phyloP scores from a whole-genome alignment of 2,329 filamentous ascomycete genomes.

The Penicillium rolfsii region DNA sequence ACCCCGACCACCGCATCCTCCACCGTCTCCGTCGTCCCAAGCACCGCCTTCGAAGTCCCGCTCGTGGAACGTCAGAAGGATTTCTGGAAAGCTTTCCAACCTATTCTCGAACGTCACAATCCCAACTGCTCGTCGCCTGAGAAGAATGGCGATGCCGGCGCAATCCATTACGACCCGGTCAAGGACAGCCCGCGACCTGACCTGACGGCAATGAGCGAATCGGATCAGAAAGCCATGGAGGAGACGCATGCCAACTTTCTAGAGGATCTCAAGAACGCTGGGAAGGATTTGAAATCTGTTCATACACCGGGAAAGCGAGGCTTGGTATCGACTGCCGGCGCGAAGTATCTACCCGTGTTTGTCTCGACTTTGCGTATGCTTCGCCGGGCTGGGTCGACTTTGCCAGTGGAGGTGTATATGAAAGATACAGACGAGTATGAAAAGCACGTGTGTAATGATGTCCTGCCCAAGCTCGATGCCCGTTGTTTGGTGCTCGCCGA shows the following conservation, averaged over 20 bases:
- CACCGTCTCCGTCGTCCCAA: constrained; percentile 36
- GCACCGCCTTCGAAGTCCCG: constrained; percentile 40
- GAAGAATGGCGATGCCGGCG: constrained; percentile 29
- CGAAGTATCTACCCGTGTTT: constrained; percentile 54
- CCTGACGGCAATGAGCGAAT: constrained; percentile 40
- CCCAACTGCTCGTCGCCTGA: constrained; percentile 37
- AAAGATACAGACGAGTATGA: constrained; percentile 47
- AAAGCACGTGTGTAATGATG: constrained; percentile 43
- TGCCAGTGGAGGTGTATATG: constrained; percentile 55
- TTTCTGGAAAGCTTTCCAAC: constrained; percentile 43
- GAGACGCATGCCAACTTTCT: constrained; percentile 48
- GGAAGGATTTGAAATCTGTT: constrained; percentile 35
- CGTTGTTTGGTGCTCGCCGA: constrained; percentile 50
- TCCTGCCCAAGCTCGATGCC: constrained; percentile 48
- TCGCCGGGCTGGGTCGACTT: constrained; percentile 53
- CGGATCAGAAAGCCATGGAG: constrained; percentile 40
- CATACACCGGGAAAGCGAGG: constrained; percentile 49
- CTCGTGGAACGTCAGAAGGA: constrained; percentile 41
- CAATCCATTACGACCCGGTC: constrained; percentile 37
- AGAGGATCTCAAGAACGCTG: constrained; percentile 34
- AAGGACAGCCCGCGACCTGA: constrained; percentile 39
- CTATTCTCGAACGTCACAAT: constrained; percentile 38
- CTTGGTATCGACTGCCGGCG: constrained; percentile 56
- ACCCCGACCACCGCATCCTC: constrained; percentile 36
- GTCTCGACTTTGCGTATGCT: constrained; percentile 57